phyloP scores from a whole-genome alignment of 2,329 filamentous ascomycete genomes.

The Dichotomopilus funicola region DNA sequence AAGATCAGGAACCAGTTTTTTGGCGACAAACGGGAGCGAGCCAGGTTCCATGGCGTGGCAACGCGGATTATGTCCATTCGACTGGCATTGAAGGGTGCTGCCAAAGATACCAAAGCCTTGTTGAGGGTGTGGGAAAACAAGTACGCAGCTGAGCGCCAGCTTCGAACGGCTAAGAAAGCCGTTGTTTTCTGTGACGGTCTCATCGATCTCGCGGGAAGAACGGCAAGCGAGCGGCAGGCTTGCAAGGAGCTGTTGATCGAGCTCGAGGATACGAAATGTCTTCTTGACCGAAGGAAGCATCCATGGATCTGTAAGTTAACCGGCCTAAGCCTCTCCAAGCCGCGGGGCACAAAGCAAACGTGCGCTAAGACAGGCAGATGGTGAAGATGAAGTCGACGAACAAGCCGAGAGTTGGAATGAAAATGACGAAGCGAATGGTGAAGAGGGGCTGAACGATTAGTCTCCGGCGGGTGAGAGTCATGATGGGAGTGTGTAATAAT shows the following conservation, averaged over 20 bases:
- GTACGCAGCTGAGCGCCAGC: slow-evolving; percentile 12
- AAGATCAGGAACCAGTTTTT: slow-evolving; percentile 11
- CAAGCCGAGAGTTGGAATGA: neutral
- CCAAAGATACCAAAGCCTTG: slow-evolving; percentile 3
- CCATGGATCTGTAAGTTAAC: slow-evolving; percentile 17
- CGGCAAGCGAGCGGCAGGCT: slow-evolving; percentile 7
- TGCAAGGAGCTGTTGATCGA: slow-evolving; percentile 15
- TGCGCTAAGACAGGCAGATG: slow-evolving; percentile 1
- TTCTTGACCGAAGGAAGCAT: slow-evolving; percentile 12
- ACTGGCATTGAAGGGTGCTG: slow-evolving; percentile 3
- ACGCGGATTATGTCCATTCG: neutral
- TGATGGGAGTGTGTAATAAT: neutral
- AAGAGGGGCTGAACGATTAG: neutral
- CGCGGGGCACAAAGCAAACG: too few relatives aligned
- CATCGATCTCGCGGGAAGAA: slow-evolving; percentile 11
- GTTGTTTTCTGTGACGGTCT: slow-evolving; percentile 13
- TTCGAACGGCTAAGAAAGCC: slow-evolving; percentile 15
- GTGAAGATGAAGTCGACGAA: neutral
- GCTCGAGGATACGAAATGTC: slow-evolving; percentile 9
- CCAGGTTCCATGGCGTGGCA: slow-evolving; percentile 3
- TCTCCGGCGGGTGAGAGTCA: neutral
- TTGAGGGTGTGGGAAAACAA: neutral
- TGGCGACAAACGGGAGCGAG: slow-evolving; percentile 3
- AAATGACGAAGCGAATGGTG: neutral
- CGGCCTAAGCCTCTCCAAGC: neutral